Conservation (phyloP, 1,284 basidiomycete genomes). For the Phellopilus nigrolimitatus region DNA sequence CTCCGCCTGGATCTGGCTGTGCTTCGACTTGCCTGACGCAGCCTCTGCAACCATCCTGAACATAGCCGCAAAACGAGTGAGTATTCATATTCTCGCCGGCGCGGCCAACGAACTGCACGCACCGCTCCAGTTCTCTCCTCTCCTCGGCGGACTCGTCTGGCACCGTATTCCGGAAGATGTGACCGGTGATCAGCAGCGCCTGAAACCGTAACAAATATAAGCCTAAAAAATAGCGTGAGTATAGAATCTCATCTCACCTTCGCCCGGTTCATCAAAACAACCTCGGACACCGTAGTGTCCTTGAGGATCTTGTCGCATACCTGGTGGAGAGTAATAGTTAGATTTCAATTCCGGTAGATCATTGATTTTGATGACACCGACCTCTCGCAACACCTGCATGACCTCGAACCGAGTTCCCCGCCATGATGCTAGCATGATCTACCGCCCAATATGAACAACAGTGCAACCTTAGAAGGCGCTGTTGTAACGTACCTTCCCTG, state of each 20-base stretch:
- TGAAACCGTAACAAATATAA: conserved; percentile 27
- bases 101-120: conserved; percentile 21
- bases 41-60: conserved; percentile 67
- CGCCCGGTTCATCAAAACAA: conserved; percentile 72
- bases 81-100: not conserved
- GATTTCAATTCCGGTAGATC: not conserved
- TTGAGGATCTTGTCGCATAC: conserved; percentile 80
- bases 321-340: too few species aligned
- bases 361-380: conserved; percentile 31
- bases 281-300: conserved; percentile 68
- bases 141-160: conserved; percentile 91
- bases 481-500: conserved; percentile 65
- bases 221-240: not conserved
- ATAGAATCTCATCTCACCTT: conserved; percentile 47
- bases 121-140: conserved; percentile 88
- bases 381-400: conserved; percentile 74
- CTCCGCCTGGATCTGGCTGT: conserved; percentile 36
- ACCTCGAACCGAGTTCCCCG: conserved; percentile 92
- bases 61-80: conserved; percentile 18
- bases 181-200: conserved; percentile 80
- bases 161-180: conserved; percentile 77
- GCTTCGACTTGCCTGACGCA: conserved; percentile 60
- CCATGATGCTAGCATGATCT: conserved; percentile 95
- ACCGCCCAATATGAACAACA: conserved; percentile 12
- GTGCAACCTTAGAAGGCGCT: conserved; percentile 1